These are phyloP conservation scores for Amanita rimosa DNA, from an alignment of 768 basidiomycete species.

Conservation along the genomic window DNA sequence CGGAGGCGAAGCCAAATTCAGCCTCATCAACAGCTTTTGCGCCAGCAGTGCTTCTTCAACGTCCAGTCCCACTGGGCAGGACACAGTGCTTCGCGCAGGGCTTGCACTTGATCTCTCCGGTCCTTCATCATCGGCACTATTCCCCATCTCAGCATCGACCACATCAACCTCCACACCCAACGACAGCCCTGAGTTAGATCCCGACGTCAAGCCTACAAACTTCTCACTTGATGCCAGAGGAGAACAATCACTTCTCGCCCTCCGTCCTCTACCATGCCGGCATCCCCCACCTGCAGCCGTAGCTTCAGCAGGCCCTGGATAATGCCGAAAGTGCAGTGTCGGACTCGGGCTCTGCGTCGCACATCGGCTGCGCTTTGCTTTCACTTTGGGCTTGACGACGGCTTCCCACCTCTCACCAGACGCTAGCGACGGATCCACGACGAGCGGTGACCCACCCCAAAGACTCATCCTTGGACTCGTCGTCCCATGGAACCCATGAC, in stretches of 20 bases:
- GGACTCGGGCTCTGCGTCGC: no score
- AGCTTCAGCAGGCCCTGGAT: no score
- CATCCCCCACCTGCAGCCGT: no score
- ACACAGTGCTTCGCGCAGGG: conserved; percentile 8
- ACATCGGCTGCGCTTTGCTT: conserved; percentile 2
- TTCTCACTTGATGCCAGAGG: no score
- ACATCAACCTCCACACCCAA: no score
- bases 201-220: no score
- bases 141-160: no score
- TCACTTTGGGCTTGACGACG: background rate
- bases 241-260: no score
- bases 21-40: conserved; percentile 19
- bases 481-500: background rate
- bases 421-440: background rate
- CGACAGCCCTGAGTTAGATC: no score
- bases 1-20: conserved; percentile 10
- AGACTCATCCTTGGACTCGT: background rate
- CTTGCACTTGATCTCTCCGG: background rate
- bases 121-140: background rate
- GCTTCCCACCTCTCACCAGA: background rate
- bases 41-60: conserved; percentile 23
- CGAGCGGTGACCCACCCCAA: background rate
- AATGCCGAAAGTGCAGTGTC: no score
- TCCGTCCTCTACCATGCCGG: no score
- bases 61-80: conserved; percentile 15